A percentile compares a stretch with the other conserved stretches of the same genome.
Evolutionary conservation across 805 yeast species (phyloP).

Genomic region (Pichia paraexigua): DNA sequence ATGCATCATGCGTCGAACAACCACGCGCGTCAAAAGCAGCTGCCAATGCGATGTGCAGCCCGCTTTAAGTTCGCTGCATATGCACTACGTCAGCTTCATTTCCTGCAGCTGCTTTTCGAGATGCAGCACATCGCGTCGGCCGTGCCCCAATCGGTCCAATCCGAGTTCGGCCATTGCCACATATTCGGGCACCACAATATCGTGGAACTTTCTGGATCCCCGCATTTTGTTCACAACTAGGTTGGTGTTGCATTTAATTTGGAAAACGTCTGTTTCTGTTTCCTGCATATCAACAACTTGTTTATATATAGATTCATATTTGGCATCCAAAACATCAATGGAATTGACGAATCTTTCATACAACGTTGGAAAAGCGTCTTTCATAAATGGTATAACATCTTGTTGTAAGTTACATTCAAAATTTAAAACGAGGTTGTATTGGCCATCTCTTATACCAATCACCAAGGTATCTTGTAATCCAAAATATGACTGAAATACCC

Average conservation of each 20-base stretch:
- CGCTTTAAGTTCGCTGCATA: no score
- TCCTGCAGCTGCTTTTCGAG: background rate
- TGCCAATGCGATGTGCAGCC: no score
- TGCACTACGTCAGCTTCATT: no score
- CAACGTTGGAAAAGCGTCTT: background rate
- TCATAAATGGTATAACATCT: constrained; percentile 10
- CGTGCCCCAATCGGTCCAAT: background rate
- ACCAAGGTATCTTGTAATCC: constrained; percentile 9
- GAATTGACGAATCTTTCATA: constrained; percentile 4
- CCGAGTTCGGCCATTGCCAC: background rate
- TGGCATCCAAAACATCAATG: background rate
- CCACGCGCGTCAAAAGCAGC: no score
- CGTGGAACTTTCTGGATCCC: background rate
- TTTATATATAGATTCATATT: background rate
- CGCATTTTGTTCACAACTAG: background rate
- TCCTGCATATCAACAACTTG: background rate
- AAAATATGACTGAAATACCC: constrained; percentile 12
- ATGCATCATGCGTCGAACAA: no score
- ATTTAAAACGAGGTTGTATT: constrained; percentile 1
- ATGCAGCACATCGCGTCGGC: background rate
- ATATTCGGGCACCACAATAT: constrained; percentile 2
- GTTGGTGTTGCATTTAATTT: background rate
- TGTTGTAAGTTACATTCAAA: constrained; percentile 1
- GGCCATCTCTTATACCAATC: constrained; percentile 10
- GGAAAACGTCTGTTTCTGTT: constrained; percentile 1